These are phyloP conservation scores for Anaeromyces robustus DNA, from an alignment of 192 early-diverging fungal genomes.

Conservation along the genomic window DNA sequence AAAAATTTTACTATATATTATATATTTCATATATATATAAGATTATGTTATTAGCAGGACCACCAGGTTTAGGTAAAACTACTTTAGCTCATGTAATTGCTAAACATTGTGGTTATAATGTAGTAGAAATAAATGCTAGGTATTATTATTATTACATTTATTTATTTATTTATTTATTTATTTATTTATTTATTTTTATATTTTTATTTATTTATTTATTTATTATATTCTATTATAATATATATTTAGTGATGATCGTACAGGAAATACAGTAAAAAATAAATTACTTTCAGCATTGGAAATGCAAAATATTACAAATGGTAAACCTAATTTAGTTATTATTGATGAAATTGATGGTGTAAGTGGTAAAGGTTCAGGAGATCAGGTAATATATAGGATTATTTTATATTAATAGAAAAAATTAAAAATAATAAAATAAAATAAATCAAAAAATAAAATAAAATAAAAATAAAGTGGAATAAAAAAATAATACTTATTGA, in stretches of 20 bases:
- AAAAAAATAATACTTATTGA: no score
- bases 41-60: conserved; percentile 67
- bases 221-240: background rate
- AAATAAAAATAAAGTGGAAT: no score
- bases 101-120: conserved; percentile 74
- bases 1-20: background rate
- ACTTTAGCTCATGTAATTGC: conserved; percentile 90
- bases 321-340: conserved; percentile 65
- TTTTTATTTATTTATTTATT: background rate
- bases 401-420: no score
- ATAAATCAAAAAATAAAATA: no score
- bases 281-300: conserved; percentile 63
- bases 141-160: background rate
- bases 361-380: conserved; percentile 39
- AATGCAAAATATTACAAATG: conserved; percentile 43
- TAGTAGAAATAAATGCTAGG: conserved; percentile 82
- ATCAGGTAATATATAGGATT: conserved; percentile 50
- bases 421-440: no score
- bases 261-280: conserved; percentile 50
- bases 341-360: conserved; percentile 97
- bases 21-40: background rate
- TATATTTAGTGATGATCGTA: conserved; percentile 77
- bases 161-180: conserved; percentile 2
- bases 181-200: background rate
- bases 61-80: conserved; percentile 91